Evolutionary conservation across 139 green algal genomes (phyloP).

Genomic region (Chlamydomonas applanata): DNA sequence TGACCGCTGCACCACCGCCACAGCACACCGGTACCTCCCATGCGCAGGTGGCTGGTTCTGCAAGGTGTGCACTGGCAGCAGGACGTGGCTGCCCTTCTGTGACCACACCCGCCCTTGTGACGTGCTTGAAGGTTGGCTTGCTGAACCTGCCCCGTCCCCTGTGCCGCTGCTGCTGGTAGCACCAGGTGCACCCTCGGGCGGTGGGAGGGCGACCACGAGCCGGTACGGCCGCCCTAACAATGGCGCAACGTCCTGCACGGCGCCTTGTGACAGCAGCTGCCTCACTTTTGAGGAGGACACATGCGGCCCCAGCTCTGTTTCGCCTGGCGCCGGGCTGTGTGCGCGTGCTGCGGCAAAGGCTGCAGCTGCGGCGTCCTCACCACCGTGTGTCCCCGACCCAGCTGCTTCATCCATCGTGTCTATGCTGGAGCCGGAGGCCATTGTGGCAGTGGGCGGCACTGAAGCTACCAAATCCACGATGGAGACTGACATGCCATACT

Average conservation of each 20-base stretch:
- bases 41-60: no score
- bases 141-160: background rate
- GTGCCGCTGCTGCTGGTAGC: background rate
- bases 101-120: background rate
- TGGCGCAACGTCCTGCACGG: conserved; percentile 33
- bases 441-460: no score
- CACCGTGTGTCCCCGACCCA: background rate
- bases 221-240: conserved; percentile 47
- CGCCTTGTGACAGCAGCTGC: conserved; percentile 42
- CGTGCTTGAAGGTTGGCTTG: background rate
- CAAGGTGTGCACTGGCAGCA: no score
- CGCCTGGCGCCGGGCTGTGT: background rate
- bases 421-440: no score
- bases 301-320: background rate
- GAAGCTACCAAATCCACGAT: conserved; percentile 56
- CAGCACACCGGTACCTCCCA: no score
- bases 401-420: no score
- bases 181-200: background rate
- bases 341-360: background rate
- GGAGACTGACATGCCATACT: conserved; percentile 50
- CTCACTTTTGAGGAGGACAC: conserved; percentile 57
- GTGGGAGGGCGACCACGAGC: conserved; percentile 25
- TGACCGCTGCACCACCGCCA: no score
- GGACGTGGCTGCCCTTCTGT: background rate
- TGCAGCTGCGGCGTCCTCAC: background rate